Evolutionary conservation across 192 early-diverging fungal genomes (phyloP).

Genomic region (Entrophospora sp.): DNA sequence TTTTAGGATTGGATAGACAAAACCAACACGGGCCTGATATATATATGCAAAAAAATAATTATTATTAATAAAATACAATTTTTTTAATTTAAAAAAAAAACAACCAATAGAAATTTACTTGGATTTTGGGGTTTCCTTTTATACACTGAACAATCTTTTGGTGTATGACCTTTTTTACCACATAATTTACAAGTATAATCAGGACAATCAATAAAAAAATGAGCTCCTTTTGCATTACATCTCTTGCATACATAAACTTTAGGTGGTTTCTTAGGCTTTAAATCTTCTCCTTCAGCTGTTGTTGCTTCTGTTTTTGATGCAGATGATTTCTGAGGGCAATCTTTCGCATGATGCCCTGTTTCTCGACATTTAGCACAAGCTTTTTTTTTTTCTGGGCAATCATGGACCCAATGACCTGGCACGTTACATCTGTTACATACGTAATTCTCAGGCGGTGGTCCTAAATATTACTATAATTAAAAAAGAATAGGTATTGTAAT

Average conservation of each 20-base stretch:
- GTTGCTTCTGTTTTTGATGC: background rate
- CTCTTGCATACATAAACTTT: slow-evolving; percentile 37
- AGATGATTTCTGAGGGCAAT: background rate
- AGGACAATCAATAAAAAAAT: slow-evolving; percentile 46
- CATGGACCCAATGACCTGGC: slow-evolving; percentile 38
- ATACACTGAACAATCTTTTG: slow-evolving; percentile 42
- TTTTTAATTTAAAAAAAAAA: background rate
- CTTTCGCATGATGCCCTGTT: background rate
- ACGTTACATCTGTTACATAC: slow-evolving; percentile 37
- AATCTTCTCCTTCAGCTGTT: no score
- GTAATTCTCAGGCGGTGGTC: slow-evolving; percentile 34
- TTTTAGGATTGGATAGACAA: slow-evolving; percentile 82
- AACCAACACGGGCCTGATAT: slow-evolving; percentile 79
- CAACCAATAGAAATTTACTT: background rate
- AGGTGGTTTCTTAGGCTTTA: slow-evolving; percentile 6
- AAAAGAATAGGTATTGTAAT: background rate
- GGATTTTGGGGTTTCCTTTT: background rate
- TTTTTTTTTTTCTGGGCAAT: slow-evolving; percentile 30
- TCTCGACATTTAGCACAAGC: background rate
- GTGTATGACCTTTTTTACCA: slow-evolving; percentile 53
- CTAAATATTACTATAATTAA: background rate
- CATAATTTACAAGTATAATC: slow-evolving; percentile 56
- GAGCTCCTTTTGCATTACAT: slow-evolving; percentile 42
- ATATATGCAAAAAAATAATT: background rate
- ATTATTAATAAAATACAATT: background rate